Percentiles rank a stretch among this genome's conserved stretches.
Evolutionary conservation across 2,329 filamentous ascomycete genomes (phyloP).

Genomic region (Colletotrichum costaricense): DNA sequence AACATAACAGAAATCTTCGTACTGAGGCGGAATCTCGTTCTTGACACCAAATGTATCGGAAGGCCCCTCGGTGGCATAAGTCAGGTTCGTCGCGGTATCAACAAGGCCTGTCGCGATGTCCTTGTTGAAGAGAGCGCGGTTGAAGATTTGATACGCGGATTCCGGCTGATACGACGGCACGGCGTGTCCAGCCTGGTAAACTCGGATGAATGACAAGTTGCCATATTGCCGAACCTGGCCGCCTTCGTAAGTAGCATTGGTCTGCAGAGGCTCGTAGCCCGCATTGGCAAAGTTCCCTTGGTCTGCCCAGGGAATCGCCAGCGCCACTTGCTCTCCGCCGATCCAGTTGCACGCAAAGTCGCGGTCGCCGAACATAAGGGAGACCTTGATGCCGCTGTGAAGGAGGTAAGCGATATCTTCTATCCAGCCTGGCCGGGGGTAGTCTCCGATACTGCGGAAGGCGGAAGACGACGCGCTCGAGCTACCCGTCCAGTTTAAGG

Average conservation of each 20-base stretch:
- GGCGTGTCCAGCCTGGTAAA: slow-evolving; percentile 69
- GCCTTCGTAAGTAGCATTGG: slow-evolving; percentile 68
- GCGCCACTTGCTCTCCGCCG: slow-evolving; percentile 57
- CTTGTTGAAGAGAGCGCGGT: slow-evolving; percentile 50
- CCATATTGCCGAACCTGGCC: slow-evolving; percentile 76
- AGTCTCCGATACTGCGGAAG: slow-evolving; percentile 43
- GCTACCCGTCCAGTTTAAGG: slow-evolving; percentile 61
- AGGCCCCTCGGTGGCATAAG: slow-evolving; percentile 38
- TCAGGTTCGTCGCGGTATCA: slow-evolving; percentile 33
- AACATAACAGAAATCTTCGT: slow-evolving; percentile 41
- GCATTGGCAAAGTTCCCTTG: slow-evolving; percentile 50
- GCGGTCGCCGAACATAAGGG: slow-evolving; percentile 63
- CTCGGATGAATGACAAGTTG: slow-evolving; percentile 70
- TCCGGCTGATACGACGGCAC: slow-evolving; percentile 63
- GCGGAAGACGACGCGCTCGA: slow-evolving; percentile 30
- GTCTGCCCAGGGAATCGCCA: slow-evolving; percentile 49
- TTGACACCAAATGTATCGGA: slow-evolving; percentile 35
- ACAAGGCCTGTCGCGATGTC: slow-evolving; percentile 39
- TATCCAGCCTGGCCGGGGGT: slow-evolving; percentile 49
- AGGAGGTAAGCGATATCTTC: slow-evolving; percentile 55
- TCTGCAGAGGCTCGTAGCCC: slow-evolving; percentile 72
- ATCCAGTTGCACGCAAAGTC: slow-evolving; percentile 71
- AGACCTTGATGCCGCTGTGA: slow-evolving; percentile 67
- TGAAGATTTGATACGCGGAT: slow-evolving; percentile 59
- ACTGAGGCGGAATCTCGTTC: slow-evolving; percentile 38